These are phyloP conservation scores for Drechslerella dactyloides DNA, from an alignment of 2,329 filamentous ascomycete species.

Conservation along the genomic window DNA sequence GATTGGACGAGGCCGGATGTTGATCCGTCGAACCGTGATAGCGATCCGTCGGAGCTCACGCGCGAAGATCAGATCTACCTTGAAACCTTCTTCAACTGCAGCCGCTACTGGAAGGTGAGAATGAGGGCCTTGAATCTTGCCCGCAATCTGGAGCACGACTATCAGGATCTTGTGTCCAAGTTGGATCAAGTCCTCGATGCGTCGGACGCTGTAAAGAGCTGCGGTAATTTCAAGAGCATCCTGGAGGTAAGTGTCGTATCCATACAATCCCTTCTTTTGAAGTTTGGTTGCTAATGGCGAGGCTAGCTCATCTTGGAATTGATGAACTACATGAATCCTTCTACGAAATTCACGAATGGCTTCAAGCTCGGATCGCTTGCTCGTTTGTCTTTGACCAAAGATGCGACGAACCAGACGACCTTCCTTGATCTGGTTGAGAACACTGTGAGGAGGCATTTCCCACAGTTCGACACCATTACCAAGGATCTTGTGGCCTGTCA, in stretches of 20 bases:
- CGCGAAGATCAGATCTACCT: slow-evolving; percentile 95
- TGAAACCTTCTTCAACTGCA: slow-evolving; percentile 88
- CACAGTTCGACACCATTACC: slow-evolving; percentile 88
- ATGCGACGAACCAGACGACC: slow-evolving; percentile 97
- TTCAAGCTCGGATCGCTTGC: slow-evolving; percentile 97
- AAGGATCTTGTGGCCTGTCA: slow-evolving; percentile 70
- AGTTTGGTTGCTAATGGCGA: slow-evolving; percentile 9
- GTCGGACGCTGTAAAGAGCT: slow-evolving; percentile 87
- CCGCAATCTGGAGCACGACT: slow-evolving; percentile 84
- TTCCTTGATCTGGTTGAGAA: slow-evolving; percentile 95
- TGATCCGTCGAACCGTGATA: slow-evolving; percentile 72
- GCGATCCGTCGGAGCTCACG: slow-evolving; percentile 85
- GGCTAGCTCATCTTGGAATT: slow-evolving; percentile 83
- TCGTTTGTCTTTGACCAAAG: slow-evolving; percentile 95
- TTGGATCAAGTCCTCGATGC: slow-evolving; percentile 84
- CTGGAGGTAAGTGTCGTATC: slow-evolving; percentile 64
- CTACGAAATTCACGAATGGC: slow-evolving; percentile 95
- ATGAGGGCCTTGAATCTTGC: slow-evolving; percentile 87
- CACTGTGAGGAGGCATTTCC: slow-evolving; percentile 94
- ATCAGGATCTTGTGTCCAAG: slow-evolving; percentile 86
- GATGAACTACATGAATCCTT: slow-evolving; percentile 99
- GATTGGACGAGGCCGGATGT: slow-evolving; percentile 94
- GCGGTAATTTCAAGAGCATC: slow-evolving; percentile 92
- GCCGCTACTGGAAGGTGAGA: slow-evolving; percentile 98
- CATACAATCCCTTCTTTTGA: background rate